Conservation (phyloP, 1,284 basidiomycete genomes). For the Ustilago curta region DNA sequence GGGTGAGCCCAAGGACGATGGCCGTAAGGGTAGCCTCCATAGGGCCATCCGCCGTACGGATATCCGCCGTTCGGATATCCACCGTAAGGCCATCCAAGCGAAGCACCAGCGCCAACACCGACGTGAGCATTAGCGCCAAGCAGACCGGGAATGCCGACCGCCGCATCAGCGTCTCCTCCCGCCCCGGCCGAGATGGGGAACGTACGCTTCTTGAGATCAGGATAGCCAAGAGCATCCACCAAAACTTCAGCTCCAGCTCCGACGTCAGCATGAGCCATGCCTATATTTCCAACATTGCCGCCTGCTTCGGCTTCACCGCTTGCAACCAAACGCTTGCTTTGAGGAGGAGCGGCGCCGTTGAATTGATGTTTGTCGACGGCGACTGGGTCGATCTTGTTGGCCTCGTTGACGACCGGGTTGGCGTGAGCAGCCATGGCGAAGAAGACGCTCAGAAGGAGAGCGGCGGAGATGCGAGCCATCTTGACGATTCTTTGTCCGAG, state of each 20-base stretch:
- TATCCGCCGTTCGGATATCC: slow-evolving; percentile 5
- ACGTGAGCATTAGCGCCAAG: background rate
- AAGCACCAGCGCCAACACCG: background rate
- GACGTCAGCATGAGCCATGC: background rate
- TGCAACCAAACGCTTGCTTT: background rate
- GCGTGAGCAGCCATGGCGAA: slow-evolving; percentile 25
- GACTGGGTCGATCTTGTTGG: slow-evolving; percentile 1
- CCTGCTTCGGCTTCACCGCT: background rate
- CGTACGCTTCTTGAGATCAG: background rate
- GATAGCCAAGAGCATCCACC: slow-evolving; percentile 4
- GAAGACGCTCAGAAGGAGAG: slow-evolving; percentile 28
- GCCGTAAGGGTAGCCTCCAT: background rate
- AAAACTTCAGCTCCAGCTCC: background rate
- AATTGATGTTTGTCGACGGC: slow-evolving; percentile 10
- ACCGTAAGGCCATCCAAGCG: background rate
- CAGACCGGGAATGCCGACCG: background rate
- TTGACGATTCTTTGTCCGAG: background rate
- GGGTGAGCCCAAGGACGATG: background rate
- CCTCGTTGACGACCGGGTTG: background rate
- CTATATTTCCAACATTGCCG: background rate
- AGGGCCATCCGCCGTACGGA: background rate
- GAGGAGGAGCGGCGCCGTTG: background rate
- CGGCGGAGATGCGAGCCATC: slow-evolving; percentile 35
- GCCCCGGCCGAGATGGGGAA: background rate
- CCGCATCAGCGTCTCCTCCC: background rate